These are phyloP conservation scores for Erodium trifolium DNA, from an alignment of 441 rosid species.

Conservation along the genomic window DNA sequence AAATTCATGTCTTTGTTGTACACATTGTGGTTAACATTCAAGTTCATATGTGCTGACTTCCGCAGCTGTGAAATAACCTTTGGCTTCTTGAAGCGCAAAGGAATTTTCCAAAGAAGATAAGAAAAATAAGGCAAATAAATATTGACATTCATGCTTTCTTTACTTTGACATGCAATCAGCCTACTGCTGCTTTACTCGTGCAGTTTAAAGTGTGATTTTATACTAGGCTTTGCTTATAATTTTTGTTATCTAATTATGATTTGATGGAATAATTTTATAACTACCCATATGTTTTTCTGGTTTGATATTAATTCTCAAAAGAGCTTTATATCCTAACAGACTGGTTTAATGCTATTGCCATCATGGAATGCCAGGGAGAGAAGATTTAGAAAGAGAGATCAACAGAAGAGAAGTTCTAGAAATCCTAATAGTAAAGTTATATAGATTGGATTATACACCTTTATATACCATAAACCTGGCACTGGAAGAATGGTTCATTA, in stretches of 20 bases:
- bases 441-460: too few species aligned
- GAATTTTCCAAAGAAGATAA: neutral
- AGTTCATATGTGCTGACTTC: neutral
- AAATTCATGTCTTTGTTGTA: neutral
- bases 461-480: too few species aligned
- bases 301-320: neutral
- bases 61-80: neutral
- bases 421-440: too few species aligned
- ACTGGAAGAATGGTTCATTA: neutral
- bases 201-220: neutral
- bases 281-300: neutral
- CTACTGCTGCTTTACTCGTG: neutral
- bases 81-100: neutral
- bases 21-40: neutral
- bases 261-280: neutral
- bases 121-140: neutral
- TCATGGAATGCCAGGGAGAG: neutral
- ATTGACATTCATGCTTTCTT: neutral
- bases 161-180: neutral
- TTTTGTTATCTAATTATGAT: neutral
- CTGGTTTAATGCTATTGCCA: neutral
- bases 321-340: neutral
- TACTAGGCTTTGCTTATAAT: neutral
- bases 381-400: too few species aligned
- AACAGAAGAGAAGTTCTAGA: too few species aligned